These are phyloP conservation scores for Orobanche coerulescens DNA, from an alignment of 257 asterid species.

Conservation along the genomic window DNA sequence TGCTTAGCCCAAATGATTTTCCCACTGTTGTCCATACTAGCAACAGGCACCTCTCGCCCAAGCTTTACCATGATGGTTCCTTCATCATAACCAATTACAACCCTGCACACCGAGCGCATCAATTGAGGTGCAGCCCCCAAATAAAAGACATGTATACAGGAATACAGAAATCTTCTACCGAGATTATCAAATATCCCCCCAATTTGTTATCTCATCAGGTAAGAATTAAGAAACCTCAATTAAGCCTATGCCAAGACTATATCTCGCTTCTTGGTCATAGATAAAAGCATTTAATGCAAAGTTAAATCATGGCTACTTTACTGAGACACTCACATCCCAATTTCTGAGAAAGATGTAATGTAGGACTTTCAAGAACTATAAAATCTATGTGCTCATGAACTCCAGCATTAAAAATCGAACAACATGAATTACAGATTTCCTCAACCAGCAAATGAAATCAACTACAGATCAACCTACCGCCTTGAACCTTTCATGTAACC, in stretches of 20 bases:
- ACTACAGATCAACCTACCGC: slow-evolving; percentile 42
- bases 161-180: background rate
- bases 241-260: slow-evolving; percentile 13
- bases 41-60: slow-evolving; percentile 96
- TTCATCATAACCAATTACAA: slow-evolving; percentile 95
- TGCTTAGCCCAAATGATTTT: slow-evolving; percentile 97
- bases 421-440: background rate
- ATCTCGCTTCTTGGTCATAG: slow-evolving; percentile 8
- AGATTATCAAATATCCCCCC: slow-evolving; percentile 7
- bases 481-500: slow-evolving; percentile 91
- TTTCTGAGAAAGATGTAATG: slow-evolving; percentile 10
- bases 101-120: slow-evolving; percentile 41
- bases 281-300: slow-evolving; percentile 9
- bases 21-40: slow-evolving; percentile 96
- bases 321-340: background rate
- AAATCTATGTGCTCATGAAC: background rate
- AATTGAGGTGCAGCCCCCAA: slow-evolving; percentile 11
- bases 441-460: slow-evolving; percentile 13
- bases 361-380: background rate
- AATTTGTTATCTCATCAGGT: slow-evolving; percentile 17
- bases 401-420: slow-evolving; percentile 2
- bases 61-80: slow-evolving; percentile 98
- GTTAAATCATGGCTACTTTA: slow-evolving; percentile 1
- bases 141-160: background rate
- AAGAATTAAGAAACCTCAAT: slow-evolving; percentile 9